A percentile compares a stretch with the other conserved stretches of the same genome.
These are phyloP conservation scores for Colletotrichum liaoningense DNA, from an alignment of 2,329 filamentous ascomycete species.

Conservation along the genomic window DNA sequence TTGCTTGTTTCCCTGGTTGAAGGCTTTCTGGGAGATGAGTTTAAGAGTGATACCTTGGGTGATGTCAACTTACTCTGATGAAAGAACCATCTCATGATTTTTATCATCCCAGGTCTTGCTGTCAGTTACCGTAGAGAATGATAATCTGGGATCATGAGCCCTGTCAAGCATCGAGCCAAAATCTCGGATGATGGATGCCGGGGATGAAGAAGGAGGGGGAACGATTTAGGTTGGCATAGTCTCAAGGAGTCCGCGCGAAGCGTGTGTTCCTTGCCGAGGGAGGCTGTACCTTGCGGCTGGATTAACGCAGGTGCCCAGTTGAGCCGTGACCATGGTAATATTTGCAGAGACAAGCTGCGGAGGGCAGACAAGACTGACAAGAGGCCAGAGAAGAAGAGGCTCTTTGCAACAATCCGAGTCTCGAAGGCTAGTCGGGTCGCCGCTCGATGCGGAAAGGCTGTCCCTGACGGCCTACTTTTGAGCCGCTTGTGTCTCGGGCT, in stretches of 20 bases:
- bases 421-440: slow-evolving; percentile 22
- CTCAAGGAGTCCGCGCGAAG: slow-evolving; percentile 23
- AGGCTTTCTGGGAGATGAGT: too few species aligned
- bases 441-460: slow-evolving; percentile 16
- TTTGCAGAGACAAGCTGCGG: neutral
- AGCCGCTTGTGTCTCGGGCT: slow-evolving; percentile 22
- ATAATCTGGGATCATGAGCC: neutral
- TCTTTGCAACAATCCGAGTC: slow-evolving; percentile 28
- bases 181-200: slow-evolving; percentile 17
- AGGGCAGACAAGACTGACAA: neutral
- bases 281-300: neutral
- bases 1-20: too few species aligned
- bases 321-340: neutral
- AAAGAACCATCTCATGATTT: too few species aligned
- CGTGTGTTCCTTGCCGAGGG: neutral
- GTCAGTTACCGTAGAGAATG: neutral
- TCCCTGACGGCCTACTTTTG: slow-evolving; percentile 23
- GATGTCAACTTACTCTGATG: neutral
- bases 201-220: neutral
- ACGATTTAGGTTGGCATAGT: neutral
- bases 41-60: too few species aligned
- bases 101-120: neutral
- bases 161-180: slow-evolving; percentile 4
- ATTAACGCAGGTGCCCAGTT: neutral
- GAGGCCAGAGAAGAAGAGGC: neutral